Base-by-base conservation (phyloP, 2,329 filamentous ascomycete genomes). In the Nothopassalora personata region DNA sequence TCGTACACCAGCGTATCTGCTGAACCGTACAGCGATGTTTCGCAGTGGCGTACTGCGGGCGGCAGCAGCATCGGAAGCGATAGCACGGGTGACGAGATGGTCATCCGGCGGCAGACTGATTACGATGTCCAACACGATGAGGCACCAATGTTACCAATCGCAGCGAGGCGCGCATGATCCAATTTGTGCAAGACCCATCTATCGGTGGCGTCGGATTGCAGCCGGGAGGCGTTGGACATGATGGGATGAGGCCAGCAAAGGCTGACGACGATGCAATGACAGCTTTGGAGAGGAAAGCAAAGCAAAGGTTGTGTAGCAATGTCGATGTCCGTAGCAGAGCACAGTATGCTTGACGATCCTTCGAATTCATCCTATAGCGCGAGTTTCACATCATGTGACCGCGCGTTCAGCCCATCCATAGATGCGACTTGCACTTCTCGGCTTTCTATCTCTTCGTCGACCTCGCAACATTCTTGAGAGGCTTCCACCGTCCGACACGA, bases 51-150 rank as follows among this genome's bases (percentile, higher is more conserved):
- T 45, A 52, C 23, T 23, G 23, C 23, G 23, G 23, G 50, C 30
- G 51, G 47, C 39, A 58, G 56, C 27, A 60, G 60, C 52, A 58
- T 59, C 33, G 59, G 63, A 45, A 66, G 62, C 50, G 56, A 63
- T 10, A 63, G 53, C 46, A 61, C 60, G 10, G 39, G 50, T 18
- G 66, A 69, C 45, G 65, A 68, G 30, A 60, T 70, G 67, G 65
- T 67, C 3, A 70, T 70, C 36, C 49, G 67, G 23, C 65, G 67
- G 1, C 66, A 69, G 59, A 68, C 66, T 27, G 63, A 55, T 23
- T 65, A 68, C 47, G 59, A 63, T 11, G 62, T 70, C 10, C 62
- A 69, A 54, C 65, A 67, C 52, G 65, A 69, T 36, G 45, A 60
- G 48, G 61, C 49, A 52, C 66, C 66, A 1, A 65, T 66, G 59